Evolutionary conservation across 78 protist species (phyloP).

Genomic region (Anaeramoeba flamelloides): DNA sequence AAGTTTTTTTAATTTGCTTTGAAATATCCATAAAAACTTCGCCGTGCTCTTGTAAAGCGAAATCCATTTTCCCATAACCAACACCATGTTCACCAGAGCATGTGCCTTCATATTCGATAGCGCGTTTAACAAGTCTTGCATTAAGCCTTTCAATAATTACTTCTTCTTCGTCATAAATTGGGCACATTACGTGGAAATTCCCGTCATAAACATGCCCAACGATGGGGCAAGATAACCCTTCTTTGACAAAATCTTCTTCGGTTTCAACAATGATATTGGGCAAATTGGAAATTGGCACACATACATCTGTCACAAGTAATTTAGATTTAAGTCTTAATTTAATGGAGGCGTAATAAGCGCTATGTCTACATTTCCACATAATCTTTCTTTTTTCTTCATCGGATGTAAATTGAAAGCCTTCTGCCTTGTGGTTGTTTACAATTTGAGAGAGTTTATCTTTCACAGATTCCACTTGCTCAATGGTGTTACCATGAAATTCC

Average conservation of each 20-base stretch:
- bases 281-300: constrained; percentile 57
- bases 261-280: constrained; percentile 35
- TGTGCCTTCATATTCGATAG: constrained; percentile 50
- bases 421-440: not conserved
- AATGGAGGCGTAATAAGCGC: constrained; percentile 38
- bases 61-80: constrained; percentile 46
- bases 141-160: not conserved
- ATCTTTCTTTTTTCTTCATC: constrained; percentile 21
- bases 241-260: constrained; percentile 24
- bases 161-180: constrained; percentile 25
- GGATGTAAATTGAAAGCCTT: constrained; percentile 24
- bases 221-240: constrained; percentile 14
- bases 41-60: constrained; percentile 37
- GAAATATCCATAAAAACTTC: constrained; percentile 30
- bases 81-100: constrained; percentile 72
- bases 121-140: constrained; percentile 19
- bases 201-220: constrained; percentile 73
- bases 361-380: constrained; percentile 54
- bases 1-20: constrained; percentile 38
- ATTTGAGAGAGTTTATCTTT: not conserved
- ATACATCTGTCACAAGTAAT: constrained; percentile 70
- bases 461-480: not conserved
- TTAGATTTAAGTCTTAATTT: too few species aligned
- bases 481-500: constrained; percentile 50
- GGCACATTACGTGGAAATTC: constrained; percentile 60